phyloP scores from a whole-genome alignment of 2,329 filamentous ascomycete genomes.

The Colletotrichum abscissum region DNA sequence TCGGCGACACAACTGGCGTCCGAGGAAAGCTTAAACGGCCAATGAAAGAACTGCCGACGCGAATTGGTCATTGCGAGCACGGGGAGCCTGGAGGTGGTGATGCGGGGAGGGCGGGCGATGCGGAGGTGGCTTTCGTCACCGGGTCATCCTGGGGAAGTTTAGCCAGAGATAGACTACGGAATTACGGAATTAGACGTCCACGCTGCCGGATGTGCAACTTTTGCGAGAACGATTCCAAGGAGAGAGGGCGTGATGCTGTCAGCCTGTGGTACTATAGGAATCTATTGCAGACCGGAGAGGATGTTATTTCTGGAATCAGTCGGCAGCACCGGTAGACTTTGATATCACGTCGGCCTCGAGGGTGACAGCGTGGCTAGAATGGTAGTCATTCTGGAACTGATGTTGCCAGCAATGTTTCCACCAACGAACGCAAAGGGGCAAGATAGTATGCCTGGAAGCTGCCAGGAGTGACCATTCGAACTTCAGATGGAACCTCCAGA shows the following conservation, averaged over 20 bases:
- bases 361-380: too few species aligned
- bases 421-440: neutral
- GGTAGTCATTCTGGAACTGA: neutral
- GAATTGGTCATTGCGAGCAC: neutral
- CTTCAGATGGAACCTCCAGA: neutral
- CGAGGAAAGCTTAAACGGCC: conserved; percentile 5
- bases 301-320: neutral
- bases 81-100: neutral
- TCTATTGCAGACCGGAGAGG: neutral
- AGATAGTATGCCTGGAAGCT: neutral
- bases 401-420: neutral
- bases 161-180: neutral
- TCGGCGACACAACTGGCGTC: conserved; percentile 13
- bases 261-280: neutral
- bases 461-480: neutral
- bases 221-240: neutral
- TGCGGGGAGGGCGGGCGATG: conserved; percentile 15
- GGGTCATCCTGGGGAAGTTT: conserved; percentile 1
- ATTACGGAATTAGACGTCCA: neutral
- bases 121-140: neutral
- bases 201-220: neutral
- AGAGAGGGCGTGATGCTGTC: neutral
- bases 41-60: conserved; percentile 25
- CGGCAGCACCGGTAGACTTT: neutral
- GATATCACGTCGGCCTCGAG: neutral